Conservation (phyloP, 306 rosid species). For the Lathyrus sativus region DNA sequence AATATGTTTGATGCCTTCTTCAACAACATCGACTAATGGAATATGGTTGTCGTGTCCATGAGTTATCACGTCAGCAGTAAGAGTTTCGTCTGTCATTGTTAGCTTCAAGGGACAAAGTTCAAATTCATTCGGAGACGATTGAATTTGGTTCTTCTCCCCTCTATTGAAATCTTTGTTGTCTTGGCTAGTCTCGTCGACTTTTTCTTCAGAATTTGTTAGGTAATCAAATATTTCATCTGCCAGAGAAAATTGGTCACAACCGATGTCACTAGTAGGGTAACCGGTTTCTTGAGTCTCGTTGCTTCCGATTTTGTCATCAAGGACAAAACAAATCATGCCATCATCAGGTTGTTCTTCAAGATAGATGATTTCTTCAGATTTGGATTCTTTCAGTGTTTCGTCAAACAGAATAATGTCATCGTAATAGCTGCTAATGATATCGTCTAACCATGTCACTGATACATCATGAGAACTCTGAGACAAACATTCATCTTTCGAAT, state of each 20-base stretch:
- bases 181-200: constrained; percentile 29
- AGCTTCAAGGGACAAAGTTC: not conserved
- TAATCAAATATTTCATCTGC: constrained; percentile 42
- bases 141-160: not conserved
- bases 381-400: constrained; percentile 25
- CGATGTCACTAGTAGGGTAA: constrained; percentile 20
- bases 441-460: constrained; percentile 45
- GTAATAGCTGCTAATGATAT: constrained; percentile 33
- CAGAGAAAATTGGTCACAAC: constrained; percentile 43
- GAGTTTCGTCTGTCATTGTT: not conserved
- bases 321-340: constrained; percentile 23
- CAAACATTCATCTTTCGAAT: constrained; percentile 38
- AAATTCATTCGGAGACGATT: not conserved
- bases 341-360: constrained; percentile 39
- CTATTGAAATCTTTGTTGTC: constrained; percentile 17
- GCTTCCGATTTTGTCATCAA: constrained; percentile 26
- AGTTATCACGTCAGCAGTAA: not conserved
- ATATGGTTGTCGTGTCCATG: not conserved
- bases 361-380: constrained; percentile 38
- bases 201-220: constrained; percentile 32
- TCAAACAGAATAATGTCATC: constrained; percentile 37
- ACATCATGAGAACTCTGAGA: constrained; percentile 45
- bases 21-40: constrained; percentile 20
- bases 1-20: not conserved
- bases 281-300: constrained; percentile 42